These are phyloP conservation scores for Penicillium sclerotigenum DNA, from an alignment of 2,329 filamentous ascomycete genomes.

Conservation along the genomic window DNA sequence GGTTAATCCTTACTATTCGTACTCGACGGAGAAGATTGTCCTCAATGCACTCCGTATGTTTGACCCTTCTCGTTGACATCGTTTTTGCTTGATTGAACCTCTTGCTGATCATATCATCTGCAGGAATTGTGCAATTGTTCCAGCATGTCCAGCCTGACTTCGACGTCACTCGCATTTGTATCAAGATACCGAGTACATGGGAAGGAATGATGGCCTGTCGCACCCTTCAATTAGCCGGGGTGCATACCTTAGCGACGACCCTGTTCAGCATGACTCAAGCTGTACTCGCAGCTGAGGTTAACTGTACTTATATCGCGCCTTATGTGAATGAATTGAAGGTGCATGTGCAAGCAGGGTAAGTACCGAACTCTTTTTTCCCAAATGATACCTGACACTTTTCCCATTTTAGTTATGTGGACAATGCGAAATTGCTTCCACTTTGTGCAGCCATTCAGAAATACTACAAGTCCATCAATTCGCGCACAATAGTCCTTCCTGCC, in stretches of 20 bases:
- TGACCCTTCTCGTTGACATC: not conserved
- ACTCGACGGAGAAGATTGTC: conserved; percentile 50
- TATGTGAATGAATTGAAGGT: conserved; percentile 64
- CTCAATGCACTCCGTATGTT: conserved; percentile 51
- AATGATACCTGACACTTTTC: not conserved
- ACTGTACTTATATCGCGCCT: conserved; percentile 62
- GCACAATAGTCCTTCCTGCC: conserved; percentile 55
- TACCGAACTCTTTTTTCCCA: not conserved
- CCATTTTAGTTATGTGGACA: conserved; percentile 25
- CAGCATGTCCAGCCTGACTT: conserved; percentile 45
- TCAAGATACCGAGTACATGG: conserved; percentile 64
- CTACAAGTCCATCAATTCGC: conserved; percentile 40
- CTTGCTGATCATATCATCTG: not conserved
- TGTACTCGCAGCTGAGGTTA: conserved; percentile 54
- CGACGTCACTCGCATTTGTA: conserved; percentile 53
- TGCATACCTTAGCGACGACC: conserved; percentile 61
- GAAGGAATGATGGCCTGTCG: conserved; percentile 61
- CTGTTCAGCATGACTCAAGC: conserved; percentile 63
- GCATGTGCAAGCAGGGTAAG: conserved; percentile 51
- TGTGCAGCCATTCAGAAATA: conserved; percentile 54
- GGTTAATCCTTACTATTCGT: conserved; percentile 57
- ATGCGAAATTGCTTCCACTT: conserved; percentile 44
- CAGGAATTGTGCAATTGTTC: conserved; percentile 54
- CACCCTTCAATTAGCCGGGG: conserved; percentile 51
- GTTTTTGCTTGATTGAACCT: not conserved